Evolutionary conservation across 495 filamentous ascomycete genomes (phyloP).

Genomic region (Rhizodiscina lignyota): DNA sequence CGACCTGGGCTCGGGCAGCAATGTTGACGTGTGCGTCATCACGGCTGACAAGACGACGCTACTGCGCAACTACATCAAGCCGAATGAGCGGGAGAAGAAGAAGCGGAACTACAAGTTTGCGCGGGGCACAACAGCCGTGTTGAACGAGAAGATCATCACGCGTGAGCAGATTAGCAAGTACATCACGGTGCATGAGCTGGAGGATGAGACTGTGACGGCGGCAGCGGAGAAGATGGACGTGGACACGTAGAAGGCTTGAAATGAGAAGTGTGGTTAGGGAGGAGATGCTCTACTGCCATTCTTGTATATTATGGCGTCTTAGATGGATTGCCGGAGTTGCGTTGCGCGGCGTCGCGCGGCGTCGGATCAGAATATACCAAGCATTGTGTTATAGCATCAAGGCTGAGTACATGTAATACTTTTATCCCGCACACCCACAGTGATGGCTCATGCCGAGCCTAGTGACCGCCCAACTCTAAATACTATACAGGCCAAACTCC

Average conservation of each 20-base stretch:
- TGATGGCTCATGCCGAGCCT: too few species aligned
- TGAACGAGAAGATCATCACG: conserved; percentile 86
- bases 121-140: conserved; percentile 75
- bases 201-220: conserved; percentile 34
- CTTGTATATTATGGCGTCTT: conserved; percentile 1
- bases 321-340: too few species aligned
- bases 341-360: too few species aligned
- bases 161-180: conserved; percentile 91
- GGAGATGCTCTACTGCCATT: too few species aligned
- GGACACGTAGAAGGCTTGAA: conserved; percentile 58
- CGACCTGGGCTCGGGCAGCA: conserved; percentile 90
- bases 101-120: conserved; percentile 81
- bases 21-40: conserved; percentile 94
- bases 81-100: conserved; percentile 84
- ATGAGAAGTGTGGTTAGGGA: background rate
- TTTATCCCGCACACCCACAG: too few species aligned
- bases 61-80: conserved; percentile 76
- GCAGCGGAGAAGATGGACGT: conserved; percentile 89
- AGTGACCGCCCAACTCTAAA: too few species aligned
- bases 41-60: conserved; percentile 83
- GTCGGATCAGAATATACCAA: too few species aligned
- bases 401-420: too few species aligned
- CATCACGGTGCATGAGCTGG: conserved; percentile 76
- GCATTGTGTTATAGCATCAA: too few species aligned
- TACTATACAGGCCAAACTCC: too few species aligned